Percentiles rank a stretch among this genome's conserved stretches.
Conservation (phyloP, 2,329 filamentous ascomycete genomes). For the Xylariomycetidae sp. region DNA sequence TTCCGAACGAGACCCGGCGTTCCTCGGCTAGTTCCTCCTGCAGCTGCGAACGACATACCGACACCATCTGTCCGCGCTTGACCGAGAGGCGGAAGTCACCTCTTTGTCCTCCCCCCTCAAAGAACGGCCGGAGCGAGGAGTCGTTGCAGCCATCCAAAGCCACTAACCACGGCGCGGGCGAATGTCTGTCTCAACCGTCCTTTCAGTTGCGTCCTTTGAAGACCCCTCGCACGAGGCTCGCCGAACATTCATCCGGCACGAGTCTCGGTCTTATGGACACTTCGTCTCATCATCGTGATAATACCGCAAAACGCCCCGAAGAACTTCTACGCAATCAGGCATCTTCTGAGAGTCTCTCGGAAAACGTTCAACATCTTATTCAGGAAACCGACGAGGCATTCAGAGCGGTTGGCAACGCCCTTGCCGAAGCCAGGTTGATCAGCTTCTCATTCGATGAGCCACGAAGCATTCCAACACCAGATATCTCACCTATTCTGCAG, state of each 20-base stretch:
- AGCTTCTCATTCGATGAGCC: slow-evolving; percentile 22
- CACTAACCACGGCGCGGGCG: slow-evolving; percentile 20
- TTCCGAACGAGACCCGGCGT: slow-evolving; percentile 31
- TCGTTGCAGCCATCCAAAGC: slow-evolving; percentile 19
- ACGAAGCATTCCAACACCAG: slow-evolving; percentile 22
- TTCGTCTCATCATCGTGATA: slow-evolving; percentile 21
- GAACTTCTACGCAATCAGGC: slow-evolving; percentile 3
- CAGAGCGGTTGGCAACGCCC: slow-evolving; percentile 35
- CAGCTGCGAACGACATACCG: slow-evolving; percentile 32
- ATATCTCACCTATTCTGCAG: slow-evolving; percentile 12
- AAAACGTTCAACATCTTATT: slow-evolving; percentile 40
- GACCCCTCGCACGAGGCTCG: slow-evolving; percentile 6
- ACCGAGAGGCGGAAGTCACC: slow-evolving; percentile 25
- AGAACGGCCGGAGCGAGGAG: slow-evolving; percentile 19
- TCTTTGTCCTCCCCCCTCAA: slow-evolving; percentile 27
- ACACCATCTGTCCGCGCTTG: slow-evolving; percentile 20
- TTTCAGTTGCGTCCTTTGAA: slow-evolving; percentile 10
- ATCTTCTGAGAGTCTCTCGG: slow-evolving; percentile 21
- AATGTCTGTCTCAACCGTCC: slow-evolving; percentile 18
- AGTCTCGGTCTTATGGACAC: slow-evolving; percentile 24
- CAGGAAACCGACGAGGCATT: slow-evolving; percentile 46
- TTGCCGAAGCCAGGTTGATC: slow-evolving; percentile 31
- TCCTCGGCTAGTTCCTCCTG: slow-evolving; percentile 42
- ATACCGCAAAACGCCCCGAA: slow-evolving; percentile 20
- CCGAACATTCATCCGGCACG: slow-evolving; percentile 11